phyloP scores from a whole-genome alignment of 2,329 filamentous ascomycete genomes.

The Alternaria tenuissima region DNA sequence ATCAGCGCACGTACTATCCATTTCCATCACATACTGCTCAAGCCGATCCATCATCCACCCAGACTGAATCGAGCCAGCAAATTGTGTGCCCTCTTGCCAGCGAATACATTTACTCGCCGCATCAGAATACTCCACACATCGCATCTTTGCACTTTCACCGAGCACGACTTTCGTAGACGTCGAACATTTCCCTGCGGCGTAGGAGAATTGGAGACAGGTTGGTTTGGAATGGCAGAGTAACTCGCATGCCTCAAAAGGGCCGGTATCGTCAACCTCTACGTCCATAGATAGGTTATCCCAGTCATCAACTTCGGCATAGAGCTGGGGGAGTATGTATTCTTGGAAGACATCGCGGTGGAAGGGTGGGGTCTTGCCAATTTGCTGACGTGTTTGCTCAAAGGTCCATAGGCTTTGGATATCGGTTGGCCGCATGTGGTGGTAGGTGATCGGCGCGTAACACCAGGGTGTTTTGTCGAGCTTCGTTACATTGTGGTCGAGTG shows the following conservation, averaged over 20 bases:
- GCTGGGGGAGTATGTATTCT: slow-evolving; percentile 8
- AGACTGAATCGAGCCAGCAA: slow-evolving; percentile 7
- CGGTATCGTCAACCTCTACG: not conserved
- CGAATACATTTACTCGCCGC: slow-evolving; percentile 6
- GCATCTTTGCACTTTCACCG: slow-evolving; percentile 1
- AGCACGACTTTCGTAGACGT: not conserved
- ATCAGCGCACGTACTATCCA: slow-evolving; percentile 2
- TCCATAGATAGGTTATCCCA: slow-evolving; percentile 14
- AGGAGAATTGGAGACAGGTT: slow-evolving; percentile 13
- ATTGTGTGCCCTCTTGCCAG: not conserved
- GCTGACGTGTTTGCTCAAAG: slow-evolving; percentile 51
- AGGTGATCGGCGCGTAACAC: slow-evolving; percentile 59
- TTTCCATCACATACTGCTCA: not conserved
- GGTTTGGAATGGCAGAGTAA: not conserved
- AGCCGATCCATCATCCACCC: slow-evolving; percentile 12
- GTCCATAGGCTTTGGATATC: slow-evolving; percentile 56
- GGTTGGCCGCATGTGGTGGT: slow-evolving; percentile 56
- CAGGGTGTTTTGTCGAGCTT: slow-evolving; percentile 49
- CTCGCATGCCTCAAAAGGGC: slow-evolving; percentile 1
- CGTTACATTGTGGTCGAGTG: slow-evolving; percentile 33
- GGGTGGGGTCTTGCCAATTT: not conserved
- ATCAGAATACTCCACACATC: slow-evolving; percentile 7
- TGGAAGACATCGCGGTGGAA: slow-evolving; percentile 19
- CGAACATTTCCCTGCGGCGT: not conserved
- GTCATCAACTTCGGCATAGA: not conserved